A percentile compares a stretch with the other conserved stretches of the same genome.
These are phyloP conservation scores for Trichoderma reesei DNA, from an alignment of 495 filamentous ascomycete species.

Conservation along the genomic window DNA sequence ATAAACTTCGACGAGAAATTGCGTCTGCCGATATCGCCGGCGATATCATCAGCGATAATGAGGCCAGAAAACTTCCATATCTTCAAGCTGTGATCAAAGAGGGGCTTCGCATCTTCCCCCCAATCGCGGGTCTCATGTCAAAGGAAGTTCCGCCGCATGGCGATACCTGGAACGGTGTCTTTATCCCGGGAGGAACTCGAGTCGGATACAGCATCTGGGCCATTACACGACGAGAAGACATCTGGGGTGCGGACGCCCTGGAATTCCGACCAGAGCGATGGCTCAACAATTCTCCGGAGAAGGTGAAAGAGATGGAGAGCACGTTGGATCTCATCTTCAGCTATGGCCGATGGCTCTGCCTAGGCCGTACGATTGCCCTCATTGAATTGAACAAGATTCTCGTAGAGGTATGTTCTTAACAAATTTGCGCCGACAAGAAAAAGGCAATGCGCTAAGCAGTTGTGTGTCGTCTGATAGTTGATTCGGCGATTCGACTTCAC, in stretches of 20 bases:
- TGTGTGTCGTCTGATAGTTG: conserved; percentile 19
- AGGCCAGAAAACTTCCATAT: conserved; percentile 20
- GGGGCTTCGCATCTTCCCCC: conserved; percentile 36
- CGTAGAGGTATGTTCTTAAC: conserved; percentile 39
- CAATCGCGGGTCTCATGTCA: conserved; percentile 27
- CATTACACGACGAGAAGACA: conserved; percentile 11
- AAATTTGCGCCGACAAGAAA: background rate
- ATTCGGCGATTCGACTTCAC: conserved; percentile 36
- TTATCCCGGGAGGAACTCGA: conserved; percentile 33
- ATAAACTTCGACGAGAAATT: conserved; percentile 31
- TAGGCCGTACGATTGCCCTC: conserved; percentile 30
- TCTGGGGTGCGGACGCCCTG: conserved; percentile 31
- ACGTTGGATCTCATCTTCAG: conserved; percentile 24
- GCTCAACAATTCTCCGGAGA: conserved; percentile 29
- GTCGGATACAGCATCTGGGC: conserved; percentile 33
- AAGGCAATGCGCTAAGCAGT: background rate
- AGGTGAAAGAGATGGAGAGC: conserved; percentile 18
- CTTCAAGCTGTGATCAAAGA: conserved; percentile 47
- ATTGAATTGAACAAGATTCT: conserved; percentile 43
- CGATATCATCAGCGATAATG: conserved; percentile 10
- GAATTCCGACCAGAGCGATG: conserved; percentile 45
- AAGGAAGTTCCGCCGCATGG: conserved; percentile 39
- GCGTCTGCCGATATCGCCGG: conserved; percentile 14
- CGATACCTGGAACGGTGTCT: conserved; percentile 30
- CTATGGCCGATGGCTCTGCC: conserved; percentile 29